These are phyloP conservation scores for Rhodotorula paludigena DNA, from an alignment of 768 basidiomycete species.

Conservation along the genomic window DNA sequence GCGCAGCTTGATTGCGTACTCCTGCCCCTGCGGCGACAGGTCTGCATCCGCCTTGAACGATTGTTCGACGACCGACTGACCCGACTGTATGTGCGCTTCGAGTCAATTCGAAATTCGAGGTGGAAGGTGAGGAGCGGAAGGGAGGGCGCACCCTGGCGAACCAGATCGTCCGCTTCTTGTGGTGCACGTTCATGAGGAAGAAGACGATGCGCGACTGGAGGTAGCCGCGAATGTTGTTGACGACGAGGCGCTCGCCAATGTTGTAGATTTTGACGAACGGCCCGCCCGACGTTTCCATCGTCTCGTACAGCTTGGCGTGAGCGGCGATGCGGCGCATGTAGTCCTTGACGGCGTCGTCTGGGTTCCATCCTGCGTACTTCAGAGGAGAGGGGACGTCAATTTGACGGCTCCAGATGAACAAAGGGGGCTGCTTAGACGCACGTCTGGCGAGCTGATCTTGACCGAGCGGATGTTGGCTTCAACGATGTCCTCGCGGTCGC, in stretches of 20 bases:
- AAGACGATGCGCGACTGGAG: conserved; percentile 91
- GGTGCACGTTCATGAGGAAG: conserved; percentile 99
- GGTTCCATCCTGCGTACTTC: conserved; percentile 88
- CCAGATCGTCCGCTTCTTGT: conserved; percentile 84
- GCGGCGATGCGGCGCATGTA: conserved; percentile 83
- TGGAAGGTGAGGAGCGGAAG: too few species aligned
- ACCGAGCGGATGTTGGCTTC: conserved; percentile 86
- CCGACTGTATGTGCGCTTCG: conserved; percentile 62
- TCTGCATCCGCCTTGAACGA: conserved; percentile 99
- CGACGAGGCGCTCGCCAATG: conserved; percentile 92
- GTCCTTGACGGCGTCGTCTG: conserved; percentile 83
- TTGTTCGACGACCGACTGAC: conserved; percentile 96
- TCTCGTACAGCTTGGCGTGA: conserved; percentile 82
- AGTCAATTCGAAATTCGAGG: too few species aligned
- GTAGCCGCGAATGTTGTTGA: conserved; percentile 87
- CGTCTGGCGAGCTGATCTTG: conserved; percentile 97
- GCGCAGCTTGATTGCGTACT: conserved; percentile 82
- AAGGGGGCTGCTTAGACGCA: conserved; percentile 49
- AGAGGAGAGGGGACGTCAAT: neutral
- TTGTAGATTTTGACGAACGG: conserved; percentile 93
- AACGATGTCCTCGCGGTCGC: conserved; percentile 87
- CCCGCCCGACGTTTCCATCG: conserved; percentile 83
- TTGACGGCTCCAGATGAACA: neutral
- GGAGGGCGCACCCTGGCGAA: conserved; percentile 73
- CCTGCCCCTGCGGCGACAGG: conserved; percentile 89